phyloP scores from a whole-genome alignment of 352 stramenopile genomes.

The Blastocystis sp. region DNA sequence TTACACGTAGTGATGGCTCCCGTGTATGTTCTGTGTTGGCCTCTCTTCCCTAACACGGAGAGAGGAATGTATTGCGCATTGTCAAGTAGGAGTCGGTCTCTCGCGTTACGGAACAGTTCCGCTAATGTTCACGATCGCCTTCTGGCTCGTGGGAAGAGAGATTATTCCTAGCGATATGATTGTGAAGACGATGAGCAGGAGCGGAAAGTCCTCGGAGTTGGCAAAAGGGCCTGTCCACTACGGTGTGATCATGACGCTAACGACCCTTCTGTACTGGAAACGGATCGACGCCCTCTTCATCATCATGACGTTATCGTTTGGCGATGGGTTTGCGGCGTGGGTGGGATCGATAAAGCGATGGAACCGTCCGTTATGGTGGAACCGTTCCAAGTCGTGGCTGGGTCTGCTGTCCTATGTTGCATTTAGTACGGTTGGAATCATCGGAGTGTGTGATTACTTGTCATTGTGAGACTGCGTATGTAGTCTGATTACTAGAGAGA shows the following conservation, averaged over 20 bases:
- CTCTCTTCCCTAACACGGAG: conserved; percentile 23
- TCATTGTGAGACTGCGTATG: neutral
- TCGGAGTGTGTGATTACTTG: conserved; percentile 18
- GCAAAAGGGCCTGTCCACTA: conserved; percentile 45
- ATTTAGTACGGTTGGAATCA: conserved; percentile 6
- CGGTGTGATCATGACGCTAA: conserved; percentile 50
- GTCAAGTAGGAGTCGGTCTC: neutral
- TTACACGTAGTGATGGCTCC: conserved; percentile 36
- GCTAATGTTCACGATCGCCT: conserved; percentile 25
- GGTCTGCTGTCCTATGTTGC: conserved; percentile 7
- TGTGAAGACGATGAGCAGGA: conserved; percentile 39
- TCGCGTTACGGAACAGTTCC: neutral
- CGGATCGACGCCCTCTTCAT: conserved; percentile 9
- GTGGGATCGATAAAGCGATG: neutral
- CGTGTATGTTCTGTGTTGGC: conserved; percentile 51
- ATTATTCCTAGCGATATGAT: neutral
- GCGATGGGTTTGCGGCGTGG: conserved; percentile 26
- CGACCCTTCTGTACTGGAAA: conserved; percentile 38
- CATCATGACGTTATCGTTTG: conserved; percentile 49
- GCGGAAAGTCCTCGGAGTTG: conserved; percentile 18
- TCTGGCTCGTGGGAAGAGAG: conserved; percentile 13
- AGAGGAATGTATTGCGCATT: conserved; percentile 7
- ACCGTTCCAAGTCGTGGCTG: neutral
- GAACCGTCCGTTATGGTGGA: conserved; percentile 29
- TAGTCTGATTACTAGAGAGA: conserved; percentile 20